Evolutionary conservation across 1,139 yeast species (phyloP).

Genomic region (Candida sojae): DNA sequence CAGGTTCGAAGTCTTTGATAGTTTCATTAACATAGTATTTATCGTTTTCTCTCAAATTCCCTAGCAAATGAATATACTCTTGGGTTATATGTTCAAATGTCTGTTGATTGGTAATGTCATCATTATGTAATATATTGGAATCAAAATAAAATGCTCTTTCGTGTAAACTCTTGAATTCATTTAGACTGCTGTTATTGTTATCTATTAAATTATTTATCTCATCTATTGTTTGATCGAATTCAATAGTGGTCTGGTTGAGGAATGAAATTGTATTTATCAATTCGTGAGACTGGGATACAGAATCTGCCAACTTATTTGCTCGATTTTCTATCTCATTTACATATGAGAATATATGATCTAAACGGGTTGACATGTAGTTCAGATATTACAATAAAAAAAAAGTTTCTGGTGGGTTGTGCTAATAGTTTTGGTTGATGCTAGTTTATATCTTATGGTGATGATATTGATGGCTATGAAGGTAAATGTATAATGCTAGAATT

Average conservation of each 20-base stretch:
- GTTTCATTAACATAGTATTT: slow-evolving; percentile 9
- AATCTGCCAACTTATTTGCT: slow-evolving; percentile 18
- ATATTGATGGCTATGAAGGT: not conserved
- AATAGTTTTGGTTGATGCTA: not conserved
- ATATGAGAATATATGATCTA: slow-evolving; percentile 31
- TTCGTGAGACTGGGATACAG: slow-evolving; percentile 24
- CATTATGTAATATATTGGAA: slow-evolving; percentile 33
- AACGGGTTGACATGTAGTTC: slow-evolving; percentile 17
- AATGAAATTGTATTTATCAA: slow-evolving; percentile 23
- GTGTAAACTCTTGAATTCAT: slow-evolving; percentile 31
- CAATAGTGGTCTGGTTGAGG: slow-evolving; percentile 23
- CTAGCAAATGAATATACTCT: slow-evolving; percentile 45
- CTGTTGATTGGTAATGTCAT: slow-evolving; percentile 41
- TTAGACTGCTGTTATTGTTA: slow-evolving; percentile 24
- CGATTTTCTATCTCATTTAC: slow-evolving; percentile 33
- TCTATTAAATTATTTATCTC: slow-evolving; percentile 25
- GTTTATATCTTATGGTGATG: not conserved
- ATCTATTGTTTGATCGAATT: slow-evolving; percentile 34
- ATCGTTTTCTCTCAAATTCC: slow-evolving; percentile 13
- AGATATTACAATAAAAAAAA: no score
- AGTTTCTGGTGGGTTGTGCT: no score
- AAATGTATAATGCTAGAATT: not conserved
- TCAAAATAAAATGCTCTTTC: slow-evolving; percentile 39
- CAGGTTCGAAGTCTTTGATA: no score
- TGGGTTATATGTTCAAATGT: slow-evolving; percentile 50